These are phyloP conservation scores for Clarkia xantiana DNA, from an alignment of 345 rosid species.

Conservation along the genomic window DNA sequence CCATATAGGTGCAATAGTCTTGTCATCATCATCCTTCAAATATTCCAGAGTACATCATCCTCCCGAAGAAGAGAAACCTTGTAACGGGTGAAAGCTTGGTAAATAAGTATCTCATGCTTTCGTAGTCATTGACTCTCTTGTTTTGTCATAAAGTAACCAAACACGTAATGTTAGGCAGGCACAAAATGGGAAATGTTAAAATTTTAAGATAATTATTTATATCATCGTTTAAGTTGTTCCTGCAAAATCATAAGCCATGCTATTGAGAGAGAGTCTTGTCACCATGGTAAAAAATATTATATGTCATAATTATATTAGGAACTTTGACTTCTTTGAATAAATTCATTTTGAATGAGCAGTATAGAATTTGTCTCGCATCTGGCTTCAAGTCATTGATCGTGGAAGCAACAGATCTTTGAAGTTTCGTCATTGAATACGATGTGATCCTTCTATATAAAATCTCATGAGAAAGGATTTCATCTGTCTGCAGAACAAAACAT, in stretches of 20 bases:
- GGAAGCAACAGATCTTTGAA: constrained; percentile 94
- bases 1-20: constrained; percentile 79
- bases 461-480: too few species aligned
- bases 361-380: constrained; percentile 89
- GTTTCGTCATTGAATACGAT: constrained; percentile 90
- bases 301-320: constrained; percentile 70
- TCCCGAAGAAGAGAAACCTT: constrained; percentile 62
- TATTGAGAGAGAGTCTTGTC: constrained; percentile 80
- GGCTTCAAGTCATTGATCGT: constrained; percentile 94
- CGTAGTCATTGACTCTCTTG: constrained; percentile 94
- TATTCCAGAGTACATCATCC: constrained; percentile 71
- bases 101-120: constrained; percentile 72
- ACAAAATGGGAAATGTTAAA: neutral
- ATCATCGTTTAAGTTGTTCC: constrained; percentile 79
- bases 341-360: constrained; percentile 85
- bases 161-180: too few species aligned
- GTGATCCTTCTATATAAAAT: constrained; percentile 90
- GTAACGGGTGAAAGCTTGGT: constrained; percentile 63
- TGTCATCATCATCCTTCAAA: too few species aligned
- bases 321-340: constrained; percentile 49
- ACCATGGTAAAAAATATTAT: constrained; percentile 80
- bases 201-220: constrained; percentile 1
- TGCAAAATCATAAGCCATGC: constrained; percentile 87
- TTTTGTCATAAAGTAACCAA: constrained; percentile 2
- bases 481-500: too few species aligned